Base-by-base conservation (phyloP, 306 rosid species). In the Rosa rugosa region DNA sequence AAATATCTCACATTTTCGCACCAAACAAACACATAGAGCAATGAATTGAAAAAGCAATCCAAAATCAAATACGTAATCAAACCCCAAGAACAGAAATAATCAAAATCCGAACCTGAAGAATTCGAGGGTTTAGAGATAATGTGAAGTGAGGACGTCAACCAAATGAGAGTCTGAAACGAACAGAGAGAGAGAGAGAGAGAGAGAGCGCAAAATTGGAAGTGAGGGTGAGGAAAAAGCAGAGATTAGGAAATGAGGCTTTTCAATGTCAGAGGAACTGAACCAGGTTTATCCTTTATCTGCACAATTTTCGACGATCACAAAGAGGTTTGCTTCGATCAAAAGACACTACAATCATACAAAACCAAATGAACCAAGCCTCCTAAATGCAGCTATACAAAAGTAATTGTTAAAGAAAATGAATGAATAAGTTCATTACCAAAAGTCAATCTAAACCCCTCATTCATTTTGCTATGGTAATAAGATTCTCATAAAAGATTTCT, bases 401-500 rank as follows among this genome's bases (percentile, higher is more conserved):
- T 8, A 50, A 67, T 5, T 27, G 12, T 25, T 27, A 27, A 68
- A 56, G 27, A 27, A 10, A 25, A 69, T 49, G 22, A 18, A 57
- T 23, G 1, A 69, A 10, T 23, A 41, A 6, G 44, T 45, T 77
- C 59, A 50, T 47, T 11, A 44, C 4, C 14, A 44, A 22, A 78
- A 56, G 36, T 78, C 65, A 56, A 17, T 51, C 70, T 50, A 56
- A 75, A 70, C 72, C 69, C 47, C 69, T 68, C 51, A 8, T 75
- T 65, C 70, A 65, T 71, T 75, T 20, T 44, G 34, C 34, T 42
- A 27, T 62, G n/a, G 53, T 71, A 66, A 11, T 36, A 22, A n/a
- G 67, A 63, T 46, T 41, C 22, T 11, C 17, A 57, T 47, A 3
- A 20, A 23, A 44, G 11, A 36, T 12, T 27, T 27, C 31, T 1